Conservation (phyloP, 345 rosid genomes). For the Moricandia moricandioides region DNA sequence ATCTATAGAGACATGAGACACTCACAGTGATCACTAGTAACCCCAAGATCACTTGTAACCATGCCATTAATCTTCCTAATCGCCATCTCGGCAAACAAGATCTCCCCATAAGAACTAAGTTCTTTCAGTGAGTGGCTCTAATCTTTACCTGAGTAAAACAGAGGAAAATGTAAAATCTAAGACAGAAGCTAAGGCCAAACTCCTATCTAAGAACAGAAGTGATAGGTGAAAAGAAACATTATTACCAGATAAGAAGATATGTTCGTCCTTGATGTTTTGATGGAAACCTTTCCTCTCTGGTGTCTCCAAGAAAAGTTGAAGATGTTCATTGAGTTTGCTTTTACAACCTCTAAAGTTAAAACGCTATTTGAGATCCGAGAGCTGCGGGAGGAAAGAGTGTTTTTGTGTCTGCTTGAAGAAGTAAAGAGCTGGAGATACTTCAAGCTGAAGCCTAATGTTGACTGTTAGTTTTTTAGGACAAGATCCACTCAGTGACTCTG, state of each 20-base stretch:
- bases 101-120: slow-evolving; percentile 42
- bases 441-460: slow-evolving; percentile 20
- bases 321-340: slow-evolving; percentile 26
- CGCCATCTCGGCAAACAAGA: slow-evolving; percentile 52
- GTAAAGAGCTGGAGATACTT: slow-evolving; percentile 32
- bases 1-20: slow-evolving; percentile 60
- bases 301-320: slow-evolving; percentile 13
- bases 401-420: slow-evolving; percentile 31
- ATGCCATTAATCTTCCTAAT: slow-evolving; percentile 51
- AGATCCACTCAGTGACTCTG: slow-evolving; percentile 20
- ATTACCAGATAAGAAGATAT: slow-evolving; percentile 27
- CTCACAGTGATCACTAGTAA: slow-evolving; percentile 60
- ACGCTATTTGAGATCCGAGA: slow-evolving; percentile 36
- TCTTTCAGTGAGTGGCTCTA: background rate
- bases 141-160: slow-evolving; percentile 18
- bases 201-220: background rate
- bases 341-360: background rate
- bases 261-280: slow-evolving; percentile 5
- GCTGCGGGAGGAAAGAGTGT: slow-evolving; percentile 20
- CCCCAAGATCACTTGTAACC: slow-evolving; percentile 65
- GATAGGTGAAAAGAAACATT: background rate
- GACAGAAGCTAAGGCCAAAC: background rate
- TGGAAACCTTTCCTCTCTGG: slow-evolving; percentile 26
- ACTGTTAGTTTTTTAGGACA: slow-evolving; percentile 26
- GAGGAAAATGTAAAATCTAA: background rate